These are phyloP conservation scores for Rubia peregrina DNA, from an alignment of 305 asterid genomes.

Conservation along the genomic window DNA sequence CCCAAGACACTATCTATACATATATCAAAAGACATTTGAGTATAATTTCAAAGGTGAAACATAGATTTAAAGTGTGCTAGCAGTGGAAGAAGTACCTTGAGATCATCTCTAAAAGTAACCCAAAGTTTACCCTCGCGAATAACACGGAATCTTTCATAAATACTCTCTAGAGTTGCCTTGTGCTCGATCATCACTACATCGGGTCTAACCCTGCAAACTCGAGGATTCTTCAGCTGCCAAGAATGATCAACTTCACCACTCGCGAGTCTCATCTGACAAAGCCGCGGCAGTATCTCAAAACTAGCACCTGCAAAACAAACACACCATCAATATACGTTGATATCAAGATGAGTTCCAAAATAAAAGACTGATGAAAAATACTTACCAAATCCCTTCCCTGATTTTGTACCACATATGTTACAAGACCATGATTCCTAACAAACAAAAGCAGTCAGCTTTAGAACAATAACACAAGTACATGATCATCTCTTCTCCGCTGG, in stretches of 20 bases:
- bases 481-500: neutral
- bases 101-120: conserved; percentile 44
- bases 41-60: neutral
- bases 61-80: neutral
- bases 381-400: conserved; percentile 64
- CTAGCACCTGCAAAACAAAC: conserved; percentile 35
- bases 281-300: conserved; percentile 44
- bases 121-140: conserved; percentile 58
- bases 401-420: conserved; percentile 43
- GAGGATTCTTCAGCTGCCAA: conserved; percentile 42
- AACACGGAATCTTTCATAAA: conserved; percentile 40
- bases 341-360: neutral
- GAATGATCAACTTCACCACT: conserved; percentile 50
- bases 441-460: conserved; percentile 7
- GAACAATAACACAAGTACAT: neutral
- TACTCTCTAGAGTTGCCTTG: conserved; percentile 41
- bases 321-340: neutral
- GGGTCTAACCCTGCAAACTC: conserved; percentile 23
- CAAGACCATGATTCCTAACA: conserved; percentile 51
- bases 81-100: conserved; percentile 45
- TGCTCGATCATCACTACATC: conserved; percentile 43
- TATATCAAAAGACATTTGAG: neutral
- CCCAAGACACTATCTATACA: conserved; percentile 55
- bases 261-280: conserved; percentile 42
- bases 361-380: neutral